Percentiles rank a stretch among this genome's conserved stretches.
Conservation (phyloP, 805 yeast genomes). For the Barnettozyma sp. region DNA sequence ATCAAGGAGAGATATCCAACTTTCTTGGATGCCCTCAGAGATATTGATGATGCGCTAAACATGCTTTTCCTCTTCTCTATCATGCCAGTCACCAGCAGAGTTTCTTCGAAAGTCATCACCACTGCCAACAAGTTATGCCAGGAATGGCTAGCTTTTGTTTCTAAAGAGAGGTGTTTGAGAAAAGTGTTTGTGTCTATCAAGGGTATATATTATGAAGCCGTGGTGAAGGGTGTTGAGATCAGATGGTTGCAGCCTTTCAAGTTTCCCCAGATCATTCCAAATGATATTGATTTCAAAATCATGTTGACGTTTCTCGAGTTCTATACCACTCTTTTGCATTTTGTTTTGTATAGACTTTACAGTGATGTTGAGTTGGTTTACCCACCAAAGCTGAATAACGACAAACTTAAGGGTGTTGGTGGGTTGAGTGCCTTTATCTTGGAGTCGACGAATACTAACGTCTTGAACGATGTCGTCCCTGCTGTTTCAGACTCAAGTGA, state of each 20-base stretch:
- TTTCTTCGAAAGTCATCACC: slow-evolving; percentile 72
- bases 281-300: slow-evolving; percentile 91
- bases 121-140: slow-evolving; percentile 83
- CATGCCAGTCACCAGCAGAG: slow-evolving; percentile 87
- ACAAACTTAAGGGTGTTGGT: slow-evolving; percentile 75
- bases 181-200: slow-evolving; percentile 95
- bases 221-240: slow-evolving; percentile 82
- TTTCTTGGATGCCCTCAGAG: slow-evolving; percentile 85
- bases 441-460: slow-evolving; percentile 37
- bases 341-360: slow-evolving; percentile 78
- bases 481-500: slow-evolving; percentile 26
- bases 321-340: slow-evolving; percentile 86
- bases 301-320: slow-evolving; percentile 96
- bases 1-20: slow-evolving; percentile 95
- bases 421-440: slow-evolving; percentile 81
- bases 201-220: slow-evolving; percentile 94
- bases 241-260: slow-evolving; percentile 97
- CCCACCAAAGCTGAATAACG: slow-evolving; percentile 75
- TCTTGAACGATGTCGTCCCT: slow-evolving; percentile 17
- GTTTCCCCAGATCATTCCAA: slow-evolving; percentile 91
- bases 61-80: slow-evolving; percentile 92
- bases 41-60: slow-evolving; percentile 89
- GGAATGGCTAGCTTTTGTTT: slow-evolving; percentile 93
- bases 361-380: slow-evolving; percentile 79
- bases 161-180: slow-evolving; percentile 71